Conservation (phyloP, 2,329 filamentous ascomycete genomes). For the Fusarium graminum region DNA sequence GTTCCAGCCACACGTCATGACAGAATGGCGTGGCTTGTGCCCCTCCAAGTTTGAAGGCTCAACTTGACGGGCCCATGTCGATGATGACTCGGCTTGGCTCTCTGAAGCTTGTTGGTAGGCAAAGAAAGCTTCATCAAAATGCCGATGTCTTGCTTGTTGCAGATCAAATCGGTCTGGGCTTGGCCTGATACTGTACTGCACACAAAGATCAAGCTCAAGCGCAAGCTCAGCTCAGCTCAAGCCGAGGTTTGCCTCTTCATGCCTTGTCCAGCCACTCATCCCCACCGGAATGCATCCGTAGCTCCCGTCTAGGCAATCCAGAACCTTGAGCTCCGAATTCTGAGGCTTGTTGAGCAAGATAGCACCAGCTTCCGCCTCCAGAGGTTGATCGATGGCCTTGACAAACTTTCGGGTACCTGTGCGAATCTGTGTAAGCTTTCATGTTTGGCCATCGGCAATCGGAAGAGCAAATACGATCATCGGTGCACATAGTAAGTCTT, state of each 20-base stretch:
- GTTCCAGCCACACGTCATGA: conserved; percentile 13
- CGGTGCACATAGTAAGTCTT: not conserved
- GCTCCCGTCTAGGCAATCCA: conserved; percentile 20
- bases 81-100: conserved; percentile 8
- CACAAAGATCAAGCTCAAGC: not conserved
- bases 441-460: conserved; percentile 15
- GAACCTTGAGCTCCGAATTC: conserved; percentile 5
- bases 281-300: conserved; percentile 18
- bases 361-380: not conserved
- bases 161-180: conserved; percentile 22
- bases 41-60: conserved; percentile 8
- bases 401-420: conserved; percentile 10
- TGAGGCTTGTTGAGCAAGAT: conserved; percentile 7
- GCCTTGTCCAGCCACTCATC: conserved; percentile 13
- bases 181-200: not conserved
- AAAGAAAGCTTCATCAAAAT: conserved; percentile 8
- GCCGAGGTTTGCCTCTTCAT: not conserved
- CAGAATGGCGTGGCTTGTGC: conserved; percentile 15
- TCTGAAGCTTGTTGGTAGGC: conserved; percentile 12
- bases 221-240: not conserved
- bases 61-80: conserved; percentile 8
- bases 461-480: conserved; percentile 13
- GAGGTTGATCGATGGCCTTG: conserved; percentile 15
- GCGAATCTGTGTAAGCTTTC: conserved; percentile 8
- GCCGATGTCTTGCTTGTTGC: conserved; percentile 1